A percentile compares a stretch with the other conserved stretches of the same genome.
Evolutionary conservation across 345 rosid genomes (phyloP).

Genomic region (Ailanthus altissimus): DNA sequence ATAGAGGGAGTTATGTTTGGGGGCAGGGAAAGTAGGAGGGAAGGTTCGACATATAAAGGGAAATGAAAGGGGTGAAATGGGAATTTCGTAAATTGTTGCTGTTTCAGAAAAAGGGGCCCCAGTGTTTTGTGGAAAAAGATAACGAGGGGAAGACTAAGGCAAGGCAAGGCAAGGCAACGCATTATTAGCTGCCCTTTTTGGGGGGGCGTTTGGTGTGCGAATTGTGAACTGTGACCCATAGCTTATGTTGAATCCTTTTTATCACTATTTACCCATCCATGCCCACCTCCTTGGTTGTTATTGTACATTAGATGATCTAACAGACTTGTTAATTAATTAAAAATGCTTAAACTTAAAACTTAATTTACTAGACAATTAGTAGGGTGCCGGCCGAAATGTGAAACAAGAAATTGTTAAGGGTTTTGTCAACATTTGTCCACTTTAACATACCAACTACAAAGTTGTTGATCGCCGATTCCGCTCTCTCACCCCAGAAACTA

Average conservation of each 20-base stretch:
- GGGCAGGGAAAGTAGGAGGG: conserved; percentile 30
- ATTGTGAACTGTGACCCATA: not conserved
- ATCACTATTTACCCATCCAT: too few species aligned
- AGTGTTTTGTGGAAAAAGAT: not conserved
- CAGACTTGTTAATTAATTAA: too few species aligned
- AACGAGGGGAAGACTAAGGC: not conserved
- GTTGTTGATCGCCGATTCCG: conserved; percentile 22
- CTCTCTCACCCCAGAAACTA: not conserved
- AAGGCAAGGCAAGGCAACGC: too few species aligned
- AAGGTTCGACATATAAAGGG: conserved; percentile 44
- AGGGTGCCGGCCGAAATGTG: not conserved
- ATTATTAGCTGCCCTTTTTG: not conserved
- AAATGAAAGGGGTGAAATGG: conserved; percentile 19
- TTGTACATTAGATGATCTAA: too few species aligned
- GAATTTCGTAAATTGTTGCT: not conserved
- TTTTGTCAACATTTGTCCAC: conserved; percentile 23
- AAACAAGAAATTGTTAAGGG: not conserved
- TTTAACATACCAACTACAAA: conserved; percentile 26
- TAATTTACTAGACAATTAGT: not conserved
- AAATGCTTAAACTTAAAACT: too few species aligned
- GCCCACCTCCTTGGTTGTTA: too few species aligned
- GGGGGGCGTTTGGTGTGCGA: too few species aligned
- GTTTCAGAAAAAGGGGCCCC: conserved; percentile 23
- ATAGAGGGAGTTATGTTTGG: conserved; percentile 8
- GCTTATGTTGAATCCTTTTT: not conserved